These are phyloP conservation scores for Patellifolia procumbens DNA, from an alignment of 179 eudicot species.

Conservation along the genomic window DNA sequence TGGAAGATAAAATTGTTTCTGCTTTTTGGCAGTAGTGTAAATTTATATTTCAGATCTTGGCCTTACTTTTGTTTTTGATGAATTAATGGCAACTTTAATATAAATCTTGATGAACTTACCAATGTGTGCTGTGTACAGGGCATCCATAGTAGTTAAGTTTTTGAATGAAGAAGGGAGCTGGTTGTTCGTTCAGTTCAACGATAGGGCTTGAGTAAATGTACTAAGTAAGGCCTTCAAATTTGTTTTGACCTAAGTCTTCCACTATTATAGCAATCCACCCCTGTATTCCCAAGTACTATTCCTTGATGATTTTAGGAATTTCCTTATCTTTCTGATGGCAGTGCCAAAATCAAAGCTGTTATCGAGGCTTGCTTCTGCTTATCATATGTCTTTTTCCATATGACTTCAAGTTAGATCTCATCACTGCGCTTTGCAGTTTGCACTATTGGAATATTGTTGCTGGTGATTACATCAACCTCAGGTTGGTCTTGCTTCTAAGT, in stretches of 20 bases:
- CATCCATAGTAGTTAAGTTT: not conserved
- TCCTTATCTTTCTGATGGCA: constrained; percentile 4
- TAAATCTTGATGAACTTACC: not conserved
- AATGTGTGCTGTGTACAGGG: not conserved
- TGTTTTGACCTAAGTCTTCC: not conserved
- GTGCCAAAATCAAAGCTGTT: not conserved
- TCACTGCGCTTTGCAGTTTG: not conserved
- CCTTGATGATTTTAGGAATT: not conserved
- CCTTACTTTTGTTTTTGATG: not conserved
- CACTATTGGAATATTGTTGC: not conserved
- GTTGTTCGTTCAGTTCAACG: not conserved
- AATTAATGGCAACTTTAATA: not conserved
- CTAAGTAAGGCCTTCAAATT: not conserved
- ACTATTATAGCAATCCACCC: not conserved
- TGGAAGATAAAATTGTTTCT: not conserved
- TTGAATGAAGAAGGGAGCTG: not conserved
- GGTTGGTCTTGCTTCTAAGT: not conserved
- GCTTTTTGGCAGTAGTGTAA: not conserved
- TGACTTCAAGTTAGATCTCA: not conserved
- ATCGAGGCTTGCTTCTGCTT: not conserved
- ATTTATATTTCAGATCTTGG: not conserved
- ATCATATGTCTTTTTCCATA: not conserved
- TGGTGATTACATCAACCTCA: not conserved
- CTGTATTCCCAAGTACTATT: not conserved
- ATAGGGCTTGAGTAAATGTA: not conserved